Evolutionary conservation across 441 rosid species (phyloP), one percentile per base, ranked within the genome.

Genomic region (Gossypium aridum): DNA sequence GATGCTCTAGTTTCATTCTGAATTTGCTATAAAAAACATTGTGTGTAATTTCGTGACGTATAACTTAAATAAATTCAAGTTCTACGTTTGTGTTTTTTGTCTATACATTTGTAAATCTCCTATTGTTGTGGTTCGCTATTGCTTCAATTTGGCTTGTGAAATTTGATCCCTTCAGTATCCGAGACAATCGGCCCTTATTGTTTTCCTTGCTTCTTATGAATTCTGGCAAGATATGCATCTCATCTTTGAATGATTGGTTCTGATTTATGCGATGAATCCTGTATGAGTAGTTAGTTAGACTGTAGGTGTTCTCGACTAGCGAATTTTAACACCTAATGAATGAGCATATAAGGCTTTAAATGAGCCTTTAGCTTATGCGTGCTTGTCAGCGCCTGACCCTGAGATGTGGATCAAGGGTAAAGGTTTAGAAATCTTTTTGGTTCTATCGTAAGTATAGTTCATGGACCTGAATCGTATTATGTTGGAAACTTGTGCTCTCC

Each of bases 1-100:
- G 69, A 75, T 75, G 17, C 17, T 37, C 57, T 63, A 4, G 61
- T 31, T 47, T 70, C 62, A 55, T 62, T 65, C 20, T 71, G 54
- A 76, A 9, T 70, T 3, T 37, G 76, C 64, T 39, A 55, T 63
- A 16, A 19, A 76, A 75, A 76, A 73, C 70, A 26, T 71, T 25
- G 31, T 56, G 64, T 68, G 19, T 3, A 45, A 7, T 71, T 51
- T n/a, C 25, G 0, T 26, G 3, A 69, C 54, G 61, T 59, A 4
- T 51, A 77, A 49, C 72, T 69, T 45, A 64, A 57, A n/a, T 37
- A 72, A 56, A 34, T 43, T 39, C 14, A 49, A 68, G 43, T 26
- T 26, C 23, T 16, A 68, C 3, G 13, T 14, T 14, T 67, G 39
- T 67, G 39, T 14, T 68, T 68, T 26, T 26, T 34, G 59, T 49